phyloP scores from a whole-genome alignment of 768 basidiomycete genomes.

The Candolleomyces aberdarensis region DNA sequence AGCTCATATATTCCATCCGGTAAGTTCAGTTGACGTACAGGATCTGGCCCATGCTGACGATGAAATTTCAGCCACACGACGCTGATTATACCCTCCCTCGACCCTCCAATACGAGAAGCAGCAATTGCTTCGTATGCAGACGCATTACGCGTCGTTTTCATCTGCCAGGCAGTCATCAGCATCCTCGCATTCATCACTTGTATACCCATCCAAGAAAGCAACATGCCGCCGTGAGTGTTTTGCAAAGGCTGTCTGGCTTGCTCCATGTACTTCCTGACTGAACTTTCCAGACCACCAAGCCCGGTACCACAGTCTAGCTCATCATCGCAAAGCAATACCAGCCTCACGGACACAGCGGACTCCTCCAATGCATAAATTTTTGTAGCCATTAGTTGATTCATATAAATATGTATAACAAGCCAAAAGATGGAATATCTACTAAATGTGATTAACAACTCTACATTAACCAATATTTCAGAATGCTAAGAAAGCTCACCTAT shows the following conservation, averaged over 20 bases:
- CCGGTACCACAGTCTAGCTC: neutral
- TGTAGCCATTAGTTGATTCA: constrained; percentile 23
- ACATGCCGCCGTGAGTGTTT: constrained; percentile 4
- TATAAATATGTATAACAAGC: constrained; percentile 13
- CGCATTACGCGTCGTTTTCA: constrained; percentile 80
- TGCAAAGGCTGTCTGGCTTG: neutral
- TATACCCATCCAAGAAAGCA: constrained; percentile 74
- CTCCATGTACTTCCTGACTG: neutral
- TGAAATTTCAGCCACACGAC: constrained; percentile 56
- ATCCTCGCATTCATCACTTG: constrained; percentile 64
- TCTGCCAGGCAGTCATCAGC: constrained; percentile 69
- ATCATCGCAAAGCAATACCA: neutral
- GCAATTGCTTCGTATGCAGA: constrained; percentile 78
- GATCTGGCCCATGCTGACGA: neutral
- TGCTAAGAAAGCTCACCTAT: constrained; percentile 1
- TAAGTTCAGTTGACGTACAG: constrained; percentile 9
- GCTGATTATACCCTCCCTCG: constrained; percentile 64
- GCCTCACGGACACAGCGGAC: neutral
- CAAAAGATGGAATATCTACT: constrained; percentile 11
- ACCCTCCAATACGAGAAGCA: constrained; percentile 49
- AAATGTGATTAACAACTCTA: neutral
- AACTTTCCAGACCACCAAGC: neutral
- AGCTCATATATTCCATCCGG: constrained; percentile 72
- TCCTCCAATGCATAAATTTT: constrained; percentile 6
- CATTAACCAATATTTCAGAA: too few species aligned